Evolutionary conservation across 2,329 filamentous ascomycete genomes (phyloP).

Genomic region (Sporothrix pseudoabietina): DNA sequence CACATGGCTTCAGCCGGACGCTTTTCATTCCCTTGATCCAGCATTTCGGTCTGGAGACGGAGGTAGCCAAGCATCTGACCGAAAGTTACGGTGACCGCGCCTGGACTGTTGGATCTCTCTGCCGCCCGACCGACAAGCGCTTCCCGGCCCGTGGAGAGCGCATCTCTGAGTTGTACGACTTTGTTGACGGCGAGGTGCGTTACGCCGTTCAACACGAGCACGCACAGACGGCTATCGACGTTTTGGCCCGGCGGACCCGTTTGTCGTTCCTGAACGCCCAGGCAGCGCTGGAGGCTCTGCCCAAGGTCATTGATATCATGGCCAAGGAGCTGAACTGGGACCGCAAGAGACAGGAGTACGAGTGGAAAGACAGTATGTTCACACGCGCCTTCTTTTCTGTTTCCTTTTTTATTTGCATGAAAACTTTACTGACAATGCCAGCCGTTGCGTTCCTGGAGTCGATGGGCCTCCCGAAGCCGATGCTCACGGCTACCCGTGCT

Average conservation of each 20-base stretch:
- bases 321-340: slow-evolving; percentile 80
- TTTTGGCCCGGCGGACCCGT: slow-evolving; percentile 80
- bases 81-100: slow-evolving; percentile 89
- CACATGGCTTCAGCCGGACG: slow-evolving; percentile 77
- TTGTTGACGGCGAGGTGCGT: slow-evolving; percentile 86
- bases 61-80: slow-evolving; percentile 88
- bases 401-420: background rate
- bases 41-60: slow-evolving; percentile 88
- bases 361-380: slow-evolving; percentile 69
- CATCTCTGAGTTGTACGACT: slow-evolving; percentile 80
- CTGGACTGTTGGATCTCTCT: slow-evolving; percentile 85
- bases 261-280: slow-evolving; percentile 90
- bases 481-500: slow-evolving; percentile 59
- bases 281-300: slow-evolving; percentile 82
- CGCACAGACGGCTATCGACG: slow-evolving; percentile 85
- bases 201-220: slow-evolving; percentile 90
- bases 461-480: slow-evolving; percentile 64
- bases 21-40: slow-evolving; percentile 95
- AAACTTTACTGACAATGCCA: slow-evolving; percentile 35
- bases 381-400: no score
- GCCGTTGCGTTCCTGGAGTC: slow-evolving; percentile 60
- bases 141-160: slow-evolving; percentile 83
- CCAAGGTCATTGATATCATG: slow-evolving; percentile 88
- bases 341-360: slow-evolving; percentile 67
- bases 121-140: slow-evolving; percentile 72